A percentile compares a stretch with the other conserved stretches of the same genome.
Evolutionary conservation across 139 green algal species (phyloP).

Genomic region (Diplosphaera chodatii): DNA sequence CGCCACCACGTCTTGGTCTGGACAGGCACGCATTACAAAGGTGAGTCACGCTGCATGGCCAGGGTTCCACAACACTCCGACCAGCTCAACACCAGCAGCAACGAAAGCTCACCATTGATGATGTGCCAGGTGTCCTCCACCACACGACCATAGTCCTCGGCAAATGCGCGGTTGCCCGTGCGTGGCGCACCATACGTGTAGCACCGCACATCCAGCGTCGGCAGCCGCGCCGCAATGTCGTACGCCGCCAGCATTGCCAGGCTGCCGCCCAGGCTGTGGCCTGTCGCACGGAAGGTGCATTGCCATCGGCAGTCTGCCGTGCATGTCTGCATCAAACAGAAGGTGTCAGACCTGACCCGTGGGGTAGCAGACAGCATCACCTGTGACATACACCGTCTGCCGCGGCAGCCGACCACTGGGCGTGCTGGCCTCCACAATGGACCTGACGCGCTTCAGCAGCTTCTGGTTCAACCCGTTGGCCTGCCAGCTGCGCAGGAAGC

Average conservation of each 20-base stretch:
- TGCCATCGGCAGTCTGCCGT: no score
- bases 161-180: not conserved
- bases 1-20: not conserved
- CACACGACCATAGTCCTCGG: not conserved
- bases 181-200: not conserved
- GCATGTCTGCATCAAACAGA: no score
- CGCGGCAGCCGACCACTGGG: not conserved
- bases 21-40: no score
- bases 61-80: no score
- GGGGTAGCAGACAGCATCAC: no score
- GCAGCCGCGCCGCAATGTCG: not conserved
- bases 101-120: not conserved
- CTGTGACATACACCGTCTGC: not conserved
- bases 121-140: not conserved
- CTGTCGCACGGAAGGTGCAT: no score
- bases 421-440: not conserved
- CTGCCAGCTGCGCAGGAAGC: slow-evolving; percentile 5
- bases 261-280: not conserved
- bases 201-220: not conserved
- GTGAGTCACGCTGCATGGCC: no score
- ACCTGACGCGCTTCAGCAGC: not conserved
- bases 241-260: not conserved
- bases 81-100: no score
- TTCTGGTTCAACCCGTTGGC: not conserved
- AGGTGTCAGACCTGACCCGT: no score